Base-by-base conservation (phyloP, 192 early-diverging fungal genomes). In the Coemansia javaensis region DNA sequence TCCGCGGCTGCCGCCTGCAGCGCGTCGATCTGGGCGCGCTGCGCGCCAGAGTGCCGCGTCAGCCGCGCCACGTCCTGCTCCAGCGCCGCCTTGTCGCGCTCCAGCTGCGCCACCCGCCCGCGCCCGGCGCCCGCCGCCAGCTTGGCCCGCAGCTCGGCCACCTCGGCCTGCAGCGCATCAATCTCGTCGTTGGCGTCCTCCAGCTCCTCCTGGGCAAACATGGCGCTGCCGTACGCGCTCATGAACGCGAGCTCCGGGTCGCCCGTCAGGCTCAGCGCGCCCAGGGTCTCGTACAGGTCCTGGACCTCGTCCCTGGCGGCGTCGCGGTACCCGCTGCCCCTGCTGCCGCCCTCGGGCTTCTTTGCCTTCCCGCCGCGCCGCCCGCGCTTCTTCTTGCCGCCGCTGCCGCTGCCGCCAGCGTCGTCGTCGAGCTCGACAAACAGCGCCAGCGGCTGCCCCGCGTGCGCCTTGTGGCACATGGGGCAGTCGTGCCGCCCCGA, bases 381-480 rank as follows among this genome's bases (percentile, higher is more conserved):
- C 10, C 39, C 30, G 0, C n/a, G 33, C 4, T 16, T 37, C 15
- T 25, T 23, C 5, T 13, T 39, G 5, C 16, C 16, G 32, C 20
- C 12, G 5, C 17, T 40, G 45, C 0, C 33, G 21, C 33, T 9
- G 33, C 33, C 2, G n/a, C 31, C 17, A 16, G 47, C 44, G 5
- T 44, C 38, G 4, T 32, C 37, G 11, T 44, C 51, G 12, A 42
- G 9, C 1, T 55, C 41, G 18, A 63, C 28, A 16, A 27, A 63
- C 18, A 56, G 14, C 0, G 31, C 16, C 1, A 22, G 7, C 9
- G 18, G 36, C 0, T 21, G 11, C 1, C 41, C 38, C 5, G 7
- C 12, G 9, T 49, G 31, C 0, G 4, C 10, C 24, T 36, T 40
- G 1, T 50, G 21, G 32, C 61, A 64, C 1, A 44, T 12, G 4